phyloP scores from a whole-genome alignment of 2,329 filamentous ascomycete species.

The Pseudogymnoascus sp. region DNA sequence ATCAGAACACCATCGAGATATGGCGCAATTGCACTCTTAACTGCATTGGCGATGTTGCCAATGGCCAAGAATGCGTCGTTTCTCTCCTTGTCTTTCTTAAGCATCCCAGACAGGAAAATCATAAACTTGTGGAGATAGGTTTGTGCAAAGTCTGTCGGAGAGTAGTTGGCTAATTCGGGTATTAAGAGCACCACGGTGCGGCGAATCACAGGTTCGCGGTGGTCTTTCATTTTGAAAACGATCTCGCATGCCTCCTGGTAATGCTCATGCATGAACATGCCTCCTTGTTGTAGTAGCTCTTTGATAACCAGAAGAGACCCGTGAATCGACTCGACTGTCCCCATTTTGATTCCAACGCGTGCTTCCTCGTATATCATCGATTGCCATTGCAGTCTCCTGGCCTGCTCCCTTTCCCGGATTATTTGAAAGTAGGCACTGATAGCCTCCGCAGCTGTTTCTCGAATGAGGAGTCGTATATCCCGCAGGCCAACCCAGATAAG shows the following conservation, averaged over 20 bases:
- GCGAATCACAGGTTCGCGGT: slow-evolving; percentile 78
- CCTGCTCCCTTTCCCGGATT: slow-evolving; percentile 83
- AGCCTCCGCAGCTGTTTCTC: slow-evolving; percentile 84
- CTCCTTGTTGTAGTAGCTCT: slow-evolving; percentile 86
- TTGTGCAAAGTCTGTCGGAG: slow-evolving; percentile 80
- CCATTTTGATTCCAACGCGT: slow-evolving; percentile 67
- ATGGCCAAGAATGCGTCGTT: slow-evolving; percentile 95
- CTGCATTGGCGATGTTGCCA: slow-evolving; percentile 90
- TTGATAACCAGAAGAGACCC: slow-evolving; percentile 90
- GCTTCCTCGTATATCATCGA: slow-evolving; percentile 84
- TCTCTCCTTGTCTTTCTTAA: slow-evolving; percentile 90
- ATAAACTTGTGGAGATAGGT: slow-evolving; percentile 92
- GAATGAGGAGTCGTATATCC: slow-evolving; percentile 83
- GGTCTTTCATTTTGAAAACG: slow-evolving; percentile 85
- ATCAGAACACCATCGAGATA: slow-evolving; percentile 92
- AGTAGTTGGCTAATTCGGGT: slow-evolving; percentile 85
- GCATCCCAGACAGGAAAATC: slow-evolving; percentile 86
- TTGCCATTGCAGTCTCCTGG: slow-evolving; percentile 83
- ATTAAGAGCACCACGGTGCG: slow-evolving; percentile 87
- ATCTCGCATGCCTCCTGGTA: slow-evolving; percentile 91
- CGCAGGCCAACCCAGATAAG: slow-evolving; percentile 92
- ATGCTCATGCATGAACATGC: slow-evolving; percentile 98
- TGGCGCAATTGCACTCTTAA: slow-evolving; percentile 88
- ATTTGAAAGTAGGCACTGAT: slow-evolving; percentile 95
- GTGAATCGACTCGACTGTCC: slow-evolving; percentile 80